Base-by-base conservation (phyloP, 2,329 filamentous ascomycete species). In the Blastomyces silverae region DNA sequence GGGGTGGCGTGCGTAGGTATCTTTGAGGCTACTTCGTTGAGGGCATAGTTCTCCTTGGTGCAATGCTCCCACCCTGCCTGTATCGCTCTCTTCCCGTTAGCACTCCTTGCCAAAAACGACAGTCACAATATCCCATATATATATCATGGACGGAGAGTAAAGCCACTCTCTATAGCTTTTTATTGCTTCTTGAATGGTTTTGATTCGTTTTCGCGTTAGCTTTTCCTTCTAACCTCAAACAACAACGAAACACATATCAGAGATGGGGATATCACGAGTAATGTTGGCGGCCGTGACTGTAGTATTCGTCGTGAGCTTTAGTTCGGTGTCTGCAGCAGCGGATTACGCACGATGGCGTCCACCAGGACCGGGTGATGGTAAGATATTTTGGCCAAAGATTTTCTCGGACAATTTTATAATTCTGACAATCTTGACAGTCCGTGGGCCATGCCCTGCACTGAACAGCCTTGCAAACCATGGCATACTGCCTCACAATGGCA, bases 381-480 rank as follows among this genome's bases (percentile, higher is more conserved):
- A 59, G 61, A 31, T n/a, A 48, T 46, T 28, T 39, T 20, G n/a
- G 13, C 22, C n/a, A 22, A 28, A 55, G 10, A n/a, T 17, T 17
- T 11, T 11, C 11, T 61, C 34, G 22, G 20, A 13, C 20, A 7
- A 48, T 15, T 56, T 13, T 20, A 4, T n/a, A 10, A 20, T 57
- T 44, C 63, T 64, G 17, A 64, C 58, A 42, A 34, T n/a, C 10
- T 50, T 25, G 15, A 31, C 63, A 66, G 67, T 68, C 61, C 66
- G 67, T 44, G 64, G 62, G 20, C 74, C 75, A 11, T 76, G 75
- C 58, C 74, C 74, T 1, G 71, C 66, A 5, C 66, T 75, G 25
- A 76, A 76, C 61, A 65, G 72, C 13, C 69, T 75, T 20, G 74
- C 74, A 20, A 77, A 76, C 64, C 71, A 75, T 62, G 68, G 67